Evolutionary conservation across 2,329 filamentous ascomycete species (phyloP), one percentile per base, ranked within the genome.

Genomic region (Thelonectria blattea): DNA sequence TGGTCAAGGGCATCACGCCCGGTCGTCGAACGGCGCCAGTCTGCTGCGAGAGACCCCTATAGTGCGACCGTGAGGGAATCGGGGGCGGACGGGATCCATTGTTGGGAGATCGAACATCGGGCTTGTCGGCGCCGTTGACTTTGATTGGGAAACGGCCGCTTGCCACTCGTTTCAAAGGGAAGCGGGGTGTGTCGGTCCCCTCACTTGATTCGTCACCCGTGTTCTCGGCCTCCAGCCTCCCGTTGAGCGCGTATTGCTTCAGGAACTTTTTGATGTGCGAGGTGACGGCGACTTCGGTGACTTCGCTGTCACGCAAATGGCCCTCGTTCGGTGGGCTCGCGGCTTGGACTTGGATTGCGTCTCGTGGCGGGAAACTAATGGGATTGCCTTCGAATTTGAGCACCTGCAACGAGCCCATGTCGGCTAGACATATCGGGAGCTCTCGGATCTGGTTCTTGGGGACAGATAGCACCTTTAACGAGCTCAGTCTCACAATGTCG

Each of bases 381-480:
- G 91, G 91, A 68, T 97, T 97, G 47, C 92, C 92, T 59, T 94
- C 91, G 37, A 97, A 86, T 75, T 96, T 97, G 58, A 98, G 82
- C 66, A 96, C 91, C 73, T 94, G 91, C 60, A 98, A 79, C 56
- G 92, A 95, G 58, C 85, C 88, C 91, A 97, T 96, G 65, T 97
- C 93, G 56, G 91, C 92, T 20, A 98, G 79, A 65, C 91, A 93
- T 7, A 91, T 79, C 1, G 94, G 94, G 17, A 98, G 80, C 67
- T 93, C 89, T 65, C 92, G 88, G 68, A 98, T 92, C 61, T 90
- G 87, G 74, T 97, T 97, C 72, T 91, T 91, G 67, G 91, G 90
- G 37, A 97, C 85, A 2, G 93, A 93, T 56, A 98, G 82, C 15
- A 97, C 93, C 72, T 96, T 96, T 65, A 98, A 80, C 2, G 92